Evolutionary conservation across 305 asterid genomes (phyloP).

Genomic region (Ajuga reptans): DNA sequence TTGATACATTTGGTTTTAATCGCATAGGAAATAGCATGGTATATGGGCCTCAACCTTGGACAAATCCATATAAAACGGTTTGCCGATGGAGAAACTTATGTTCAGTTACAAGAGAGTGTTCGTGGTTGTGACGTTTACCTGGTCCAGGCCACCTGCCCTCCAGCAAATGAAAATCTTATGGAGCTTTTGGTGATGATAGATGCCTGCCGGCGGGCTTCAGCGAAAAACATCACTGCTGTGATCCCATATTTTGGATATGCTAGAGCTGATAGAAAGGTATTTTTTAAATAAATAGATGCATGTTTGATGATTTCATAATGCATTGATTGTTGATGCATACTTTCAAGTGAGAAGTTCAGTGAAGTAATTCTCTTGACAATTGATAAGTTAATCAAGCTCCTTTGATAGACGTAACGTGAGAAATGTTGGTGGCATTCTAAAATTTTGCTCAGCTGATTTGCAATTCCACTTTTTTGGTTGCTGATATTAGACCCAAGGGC

Average conservation of each 20-base stretch:
- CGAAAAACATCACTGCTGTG: conserved; percentile 77
- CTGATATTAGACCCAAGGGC: conserved; percentile 66
- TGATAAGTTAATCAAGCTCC: not conserved
- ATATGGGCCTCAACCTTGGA: conserved; percentile 81
- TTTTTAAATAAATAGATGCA: not conserved
- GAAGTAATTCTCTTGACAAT: not conserved
- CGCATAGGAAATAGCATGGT: conserved; percentile 74
- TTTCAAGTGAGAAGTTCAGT: not conserved
- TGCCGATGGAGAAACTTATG: conserved; percentile 91
- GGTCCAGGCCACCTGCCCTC: conserved; percentile 80
- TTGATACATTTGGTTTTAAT: not conserved
- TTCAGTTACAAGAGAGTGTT: conserved; percentile 90
- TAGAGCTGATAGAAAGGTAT: conserved; percentile 88
- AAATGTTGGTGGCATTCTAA: not conserved
- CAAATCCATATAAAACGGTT: conserved; percentile 54
- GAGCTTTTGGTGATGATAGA: conserved; percentile 85
- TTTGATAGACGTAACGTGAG: not conserved
- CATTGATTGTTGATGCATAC: not conserved
- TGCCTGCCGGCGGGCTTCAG: conserved; percentile 94
- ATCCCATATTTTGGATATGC: conserved; percentile 92
- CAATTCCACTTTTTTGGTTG: conserved; percentile 5
- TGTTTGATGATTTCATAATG: not conserved
- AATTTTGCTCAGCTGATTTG: conserved; percentile 4
- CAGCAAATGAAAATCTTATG: conserved; percentile 87
- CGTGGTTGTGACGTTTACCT: conserved; percentile 84